A percentile compares a stretch with the other conserved stretches of the same genome.
phyloP scores from a whole-genome alignment of 768 basidiomycete genomes.

The Tricholoma sp. region DNA sequence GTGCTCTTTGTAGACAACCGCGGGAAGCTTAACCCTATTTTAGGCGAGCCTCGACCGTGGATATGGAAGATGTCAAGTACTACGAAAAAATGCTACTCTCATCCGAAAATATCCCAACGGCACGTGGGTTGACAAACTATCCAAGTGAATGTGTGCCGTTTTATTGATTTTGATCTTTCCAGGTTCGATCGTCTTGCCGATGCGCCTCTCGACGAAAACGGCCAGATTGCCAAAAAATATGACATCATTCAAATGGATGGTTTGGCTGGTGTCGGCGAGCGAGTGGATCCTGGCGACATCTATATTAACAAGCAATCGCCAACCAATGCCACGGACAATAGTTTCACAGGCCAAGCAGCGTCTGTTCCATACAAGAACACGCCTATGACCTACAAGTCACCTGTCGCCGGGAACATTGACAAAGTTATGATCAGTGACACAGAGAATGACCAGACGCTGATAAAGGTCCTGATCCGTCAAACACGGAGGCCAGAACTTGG shows the following conservation, averaged over 20 bases:
- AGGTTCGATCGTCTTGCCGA: slow-evolving; percentile 95
- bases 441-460: slow-evolving; percentile 91
- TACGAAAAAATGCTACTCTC: slow-evolving; percentile 91
- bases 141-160: slow-evolving; percentile 3
- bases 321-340: slow-evolving; percentile 88
- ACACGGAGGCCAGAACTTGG: slow-evolving; percentile 95
- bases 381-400: slow-evolving; percentile 90
- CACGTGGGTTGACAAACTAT: slow-evolving; percentile 56
- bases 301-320: slow-evolving; percentile 98
- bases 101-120: slow-evolving; percentile 97
- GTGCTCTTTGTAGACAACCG: slow-evolving; percentile 8
- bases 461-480: slow-evolving; percentile 97
- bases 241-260: slow-evolving; percentile 91
- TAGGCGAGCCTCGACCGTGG: slow-evolving; percentile 95
- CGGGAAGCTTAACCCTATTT: slow-evolving; percentile 6
- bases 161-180: slow-evolving; percentile 6
- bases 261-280: slow-evolving; percentile 90
- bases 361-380: slow-evolving; percentile 87
- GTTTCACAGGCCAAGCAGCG: slow-evolving; percentile 78
- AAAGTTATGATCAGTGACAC: slow-evolving; percentile 97
- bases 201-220: slow-evolving; percentile 81
- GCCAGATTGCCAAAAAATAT: slow-evolving; percentile 75
- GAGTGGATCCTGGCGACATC: slow-evolving; percentile 88
- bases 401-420: slow-evolving; percentile 91
- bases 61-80: slow-evolving; percentile 95